Evolutionary conservation across 2,329 filamentous ascomycete species (phyloP), one percentile per base, ranked within the genome.

Genomic region (Graphilbum fragrans): DNA sequence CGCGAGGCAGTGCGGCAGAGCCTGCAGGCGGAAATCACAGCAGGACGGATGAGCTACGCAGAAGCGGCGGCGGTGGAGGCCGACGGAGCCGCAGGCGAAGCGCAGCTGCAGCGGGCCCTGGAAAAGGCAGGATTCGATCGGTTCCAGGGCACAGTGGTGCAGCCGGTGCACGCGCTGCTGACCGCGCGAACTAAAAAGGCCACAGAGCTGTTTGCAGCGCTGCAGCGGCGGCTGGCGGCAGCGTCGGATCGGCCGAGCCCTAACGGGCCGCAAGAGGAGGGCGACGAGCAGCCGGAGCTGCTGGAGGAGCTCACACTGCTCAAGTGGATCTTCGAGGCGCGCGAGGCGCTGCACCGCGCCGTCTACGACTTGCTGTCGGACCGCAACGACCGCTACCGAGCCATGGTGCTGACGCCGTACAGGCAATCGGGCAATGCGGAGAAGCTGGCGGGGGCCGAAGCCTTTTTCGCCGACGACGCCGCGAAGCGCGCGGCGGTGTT

Each of bases 311-410:
- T 98, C 12, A 96, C 90, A 0, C 74, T 95, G 37, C 70, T 96
- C 14, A 98, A 96, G 55, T 96, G 92, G 88, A 78, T 96, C 9
- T 96, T 95, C 52, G 92, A 98, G 58, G 82, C 84, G 1, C 80
- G 88, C n/a, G 92, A 98, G 61, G 72, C 75, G 37, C 69, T 96
- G 9, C 82, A 96, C 62, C 80, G 85, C 35, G 83, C 86, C 52
- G 74, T 90, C 41, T 94, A 86, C 55, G 84, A 93, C 51, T 65
- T 96, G 11, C 74, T 94, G 27, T 80, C 79, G 18, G 85, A 88
- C 56, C 82, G 88, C 39, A 92, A 94, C 53, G 75, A 87, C 44
- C 80, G 86, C 27, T 96, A 94, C 59, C 80, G 83, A 49, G 78
- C 83, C 41, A 81, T 95, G 52, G 82, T 95, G 8, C 64, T 93